Percentiles rank a stretch among this genome's conserved stretches.
These are phyloP conservation scores for Pelargonium nanum DNA, from an alignment of 345 rosid genomes.

Conservation along the genomic window DNA sequence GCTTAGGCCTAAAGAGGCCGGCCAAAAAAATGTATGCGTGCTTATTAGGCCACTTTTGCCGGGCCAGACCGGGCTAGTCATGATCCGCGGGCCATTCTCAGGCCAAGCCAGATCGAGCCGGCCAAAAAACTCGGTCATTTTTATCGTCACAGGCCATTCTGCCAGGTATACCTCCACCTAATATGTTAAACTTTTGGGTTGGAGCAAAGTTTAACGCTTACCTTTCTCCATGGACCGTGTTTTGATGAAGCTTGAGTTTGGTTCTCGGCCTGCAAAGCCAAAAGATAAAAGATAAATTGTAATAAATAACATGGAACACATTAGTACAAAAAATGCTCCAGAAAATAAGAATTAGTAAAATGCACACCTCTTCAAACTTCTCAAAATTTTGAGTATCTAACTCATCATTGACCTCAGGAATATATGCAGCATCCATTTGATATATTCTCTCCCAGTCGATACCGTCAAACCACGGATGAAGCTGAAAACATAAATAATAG, in stretches of 20 bases:
- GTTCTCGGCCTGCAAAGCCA: slow-evolving; percentile 27
- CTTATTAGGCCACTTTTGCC: too few species aligned
- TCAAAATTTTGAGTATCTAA: slow-evolving; percentile 95
- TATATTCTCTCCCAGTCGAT: slow-evolving; percentile 71
- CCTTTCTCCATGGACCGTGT: slow-evolving; percentile 85
- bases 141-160: too few species aligned
- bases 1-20: too few species aligned
- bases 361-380: slow-evolving; percentile 74
- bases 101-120: too few species aligned
- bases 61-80: too few species aligned
- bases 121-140: too few species aligned
- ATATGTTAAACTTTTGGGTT: too few species aligned
- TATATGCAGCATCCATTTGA: slow-evolving; percentile 81
- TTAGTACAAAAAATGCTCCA: slow-evolving; percentile 2
- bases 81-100: too few species aligned
- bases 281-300: slow-evolving; percentile 7
- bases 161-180: too few species aligned
- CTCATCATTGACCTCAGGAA: slow-evolving; percentile 83
- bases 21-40: too few species aligned
- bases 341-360: slow-evolving; percentile 8
- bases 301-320: neutral
- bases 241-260: slow-evolving; percentile 30
- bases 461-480: slow-evolving; percentile 72
- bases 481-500: slow-evolving; percentile 33
- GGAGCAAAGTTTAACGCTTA: too few species aligned